These are phyloP conservation scores for Penicillium sp. DNA, from an alignment of 2,329 filamentous ascomycete genomes.

Conservation along the genomic window DNA sequence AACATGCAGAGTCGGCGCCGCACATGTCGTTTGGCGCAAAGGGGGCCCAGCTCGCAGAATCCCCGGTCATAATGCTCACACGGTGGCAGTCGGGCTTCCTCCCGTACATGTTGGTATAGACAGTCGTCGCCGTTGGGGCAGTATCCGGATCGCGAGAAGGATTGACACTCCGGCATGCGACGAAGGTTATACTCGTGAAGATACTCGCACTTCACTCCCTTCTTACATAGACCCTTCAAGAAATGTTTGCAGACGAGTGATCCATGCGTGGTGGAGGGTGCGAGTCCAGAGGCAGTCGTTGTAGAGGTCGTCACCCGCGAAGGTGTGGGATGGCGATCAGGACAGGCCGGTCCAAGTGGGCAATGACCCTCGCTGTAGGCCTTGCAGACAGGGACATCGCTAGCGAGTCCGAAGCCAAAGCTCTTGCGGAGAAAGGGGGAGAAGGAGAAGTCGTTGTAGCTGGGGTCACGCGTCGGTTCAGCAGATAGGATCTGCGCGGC, in stretches of 20 bases:
- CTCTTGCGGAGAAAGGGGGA: slow-evolving; percentile 80
- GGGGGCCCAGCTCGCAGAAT: slow-evolving; percentile 88
- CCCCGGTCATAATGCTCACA: slow-evolving; percentile 93
- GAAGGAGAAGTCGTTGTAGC: slow-evolving; percentile 76
- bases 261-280: slow-evolving; percentile 46
- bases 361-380: slow-evolving; percentile 86
- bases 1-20: slow-evolving; percentile 78
- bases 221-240: slow-evolving; percentile 95
- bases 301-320: slow-evolving; percentile 49
- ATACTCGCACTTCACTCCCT: slow-evolving; percentile 95
- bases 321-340: slow-evolving; percentile 74
- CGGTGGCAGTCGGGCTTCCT: slow-evolving; percentile 74
- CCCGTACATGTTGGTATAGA: slow-evolving; percentile 87
- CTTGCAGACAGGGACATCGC: slow-evolving; percentile 80
- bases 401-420: slow-evolving; percentile 81
- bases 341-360: slow-evolving; percentile 79
- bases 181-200: slow-evolving; percentile 98
- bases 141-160: slow-evolving; percentile 90
- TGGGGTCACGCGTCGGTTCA: slow-evolving; percentile 40
- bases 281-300: slow-evolving; percentile 46
- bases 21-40: slow-evolving; percentile 87
- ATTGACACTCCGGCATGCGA: slow-evolving; percentile 98
- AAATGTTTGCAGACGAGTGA: slow-evolving; percentile 97
- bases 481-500: slow-evolving; percentile 42
- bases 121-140: slow-evolving; percentile 98